A percentile compares a stretch with the other conserved stretches of the same genome.
Evolutionary conservation across 2,329 filamentous ascomycete species (phyloP).

Genomic region (Ramularia endophylla): DNA sequence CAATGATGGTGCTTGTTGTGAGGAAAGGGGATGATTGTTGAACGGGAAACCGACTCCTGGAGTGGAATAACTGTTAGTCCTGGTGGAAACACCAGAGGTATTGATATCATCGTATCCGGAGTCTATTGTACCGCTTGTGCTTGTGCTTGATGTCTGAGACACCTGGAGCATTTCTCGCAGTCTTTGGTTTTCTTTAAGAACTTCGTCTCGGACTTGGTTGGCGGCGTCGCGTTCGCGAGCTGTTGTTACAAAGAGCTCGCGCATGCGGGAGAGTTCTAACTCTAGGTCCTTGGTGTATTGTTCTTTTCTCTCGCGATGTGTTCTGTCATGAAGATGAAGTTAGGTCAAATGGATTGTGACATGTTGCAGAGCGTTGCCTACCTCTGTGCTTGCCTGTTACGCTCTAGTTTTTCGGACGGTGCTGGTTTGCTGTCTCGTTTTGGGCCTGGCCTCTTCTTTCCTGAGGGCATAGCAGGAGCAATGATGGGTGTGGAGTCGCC

Average conservation of each 20-base stretch:
- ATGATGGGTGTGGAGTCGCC: conserved; percentile 2
- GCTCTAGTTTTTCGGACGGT: conserved; percentile 18
- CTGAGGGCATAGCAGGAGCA: conserved; percentile 6
- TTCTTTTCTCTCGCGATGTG: conserved; percentile 21
- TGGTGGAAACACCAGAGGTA: conserved; percentile 13
- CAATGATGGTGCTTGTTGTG: too few relatives aligned
- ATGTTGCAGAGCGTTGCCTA: not conserved
- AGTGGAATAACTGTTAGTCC: conserved; percentile 16
- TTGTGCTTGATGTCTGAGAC: conserved; percentile 9
- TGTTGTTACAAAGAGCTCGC: conserved; percentile 15
- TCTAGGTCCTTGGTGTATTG: conserved; percentile 22
- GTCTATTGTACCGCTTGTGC: conserved; percentile 13
- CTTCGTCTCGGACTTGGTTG: conserved; percentile 11
- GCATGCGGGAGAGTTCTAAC: conserved; percentile 17
- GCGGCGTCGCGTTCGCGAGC: conserved; percentile 17
- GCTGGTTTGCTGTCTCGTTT: conserved; percentile 21
- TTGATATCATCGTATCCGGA: conserved; percentile 17
- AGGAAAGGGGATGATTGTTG: too few relatives aligned
- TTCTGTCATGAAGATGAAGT: conserved; percentile 10
- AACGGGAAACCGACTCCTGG: too few relatives aligned
- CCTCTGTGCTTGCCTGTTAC: conserved; percentile 22
- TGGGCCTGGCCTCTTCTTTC: conserved; percentile 20
- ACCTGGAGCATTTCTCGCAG: conserved; percentile 10
- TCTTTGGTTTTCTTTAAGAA: conserved; percentile 5
- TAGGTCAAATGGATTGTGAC: not conserved